A percentile compares a stretch with the other conserved stretches of the same genome.
Conservation (phyloP, 495 filamentous ascomycete genomes). For the Penicillium bialowiezense region DNA sequence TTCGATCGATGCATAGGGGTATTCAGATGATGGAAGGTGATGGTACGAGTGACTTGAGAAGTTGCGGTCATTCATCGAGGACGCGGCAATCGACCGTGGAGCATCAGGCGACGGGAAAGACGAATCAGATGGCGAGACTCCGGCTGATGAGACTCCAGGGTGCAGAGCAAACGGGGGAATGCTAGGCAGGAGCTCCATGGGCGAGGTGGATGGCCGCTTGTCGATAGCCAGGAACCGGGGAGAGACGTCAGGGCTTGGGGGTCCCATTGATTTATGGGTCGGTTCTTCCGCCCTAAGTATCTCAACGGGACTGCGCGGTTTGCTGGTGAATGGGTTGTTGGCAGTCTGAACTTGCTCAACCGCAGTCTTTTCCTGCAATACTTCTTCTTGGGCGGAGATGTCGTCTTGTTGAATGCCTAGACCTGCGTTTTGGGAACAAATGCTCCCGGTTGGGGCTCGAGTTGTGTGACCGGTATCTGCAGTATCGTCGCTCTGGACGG, state of each 20-base stretch:
- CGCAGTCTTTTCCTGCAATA: background rate
- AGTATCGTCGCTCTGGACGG: slow-evolving; percentile 37
- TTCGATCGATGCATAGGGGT: slow-evolving; percentile 72
- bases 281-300: slow-evolving; percentile 30
- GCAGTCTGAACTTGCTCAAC: slow-evolving; percentile 15
- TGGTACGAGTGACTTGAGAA: slow-evolving; percentile 47
- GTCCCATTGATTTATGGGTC: slow-evolving; percentile 17
- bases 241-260: slow-evolving; percentile 43
- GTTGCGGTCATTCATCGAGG: slow-evolving; percentile 43
- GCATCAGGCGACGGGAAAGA: slow-evolving; percentile 51
- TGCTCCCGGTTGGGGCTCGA: slow-evolving; percentile 25
- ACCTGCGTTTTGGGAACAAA: slow-evolving; percentile 32
- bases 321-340: slow-evolving; percentile 22
- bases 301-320: slow-evolving; percentile 27
- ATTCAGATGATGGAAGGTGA: slow-evolving; percentile 57
- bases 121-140: slow-evolving; percentile 39
- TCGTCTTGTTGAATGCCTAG: slow-evolving; percentile 49
- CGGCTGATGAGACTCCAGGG: slow-evolving; percentile 35
- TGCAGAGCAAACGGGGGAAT: slow-evolving; percentile 48
- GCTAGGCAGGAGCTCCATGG: slow-evolving; percentile 50
- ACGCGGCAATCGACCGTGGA: slow-evolving; percentile 55
- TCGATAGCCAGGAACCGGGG: slow-evolving; percentile 42
- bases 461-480: slow-evolving; percentile 39
- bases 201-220: slow-evolving; percentile 48
- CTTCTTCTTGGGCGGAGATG: background rate